A percentile compares a stretch with the other conserved stretches of the same genome.
These are phyloP conservation scores for Phylloporus scabripes DNA, from an alignment of 768 basidiomycete genomes.

Conservation along the genomic window DNA sequence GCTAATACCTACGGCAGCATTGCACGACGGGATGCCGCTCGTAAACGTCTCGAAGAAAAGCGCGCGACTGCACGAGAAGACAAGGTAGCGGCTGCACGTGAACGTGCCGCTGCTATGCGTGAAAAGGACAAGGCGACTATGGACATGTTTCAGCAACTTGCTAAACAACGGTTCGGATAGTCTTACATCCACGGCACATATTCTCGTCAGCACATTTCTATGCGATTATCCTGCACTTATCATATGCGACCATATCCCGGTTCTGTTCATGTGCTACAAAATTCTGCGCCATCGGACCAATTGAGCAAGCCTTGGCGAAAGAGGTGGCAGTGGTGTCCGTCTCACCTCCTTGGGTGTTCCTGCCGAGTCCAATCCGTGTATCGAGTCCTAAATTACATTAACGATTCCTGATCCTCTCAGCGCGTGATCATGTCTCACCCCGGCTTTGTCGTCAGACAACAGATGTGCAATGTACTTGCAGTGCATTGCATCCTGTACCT, in stretches of 20 bases:
- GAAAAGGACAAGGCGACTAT: slow-evolving; percentile 90
- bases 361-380: slow-evolving; percentile 31
- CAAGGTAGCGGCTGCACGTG: slow-evolving; percentile 45
- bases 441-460: background rate
- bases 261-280: background rate
- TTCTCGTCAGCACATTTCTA: slow-evolving; percentile 12
- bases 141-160: slow-evolving; percentile 93
- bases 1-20: slow-evolving; percentile 44
- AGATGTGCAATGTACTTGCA: slow-evolving; percentile 4
- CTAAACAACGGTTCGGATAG: slow-evolving; percentile 83
- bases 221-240: background rate
- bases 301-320: background rate
- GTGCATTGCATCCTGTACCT: slow-evolving; percentile 11
- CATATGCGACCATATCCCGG: background rate
- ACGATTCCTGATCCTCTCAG: background rate
- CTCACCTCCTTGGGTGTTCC: background rate
- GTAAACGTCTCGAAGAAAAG: slow-evolving; percentile 55
- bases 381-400: background rate
- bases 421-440: background rate
- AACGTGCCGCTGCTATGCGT: slow-evolving; percentile 56
- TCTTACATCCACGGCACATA: slow-evolving; percentile 3
- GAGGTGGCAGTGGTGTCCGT: no score
- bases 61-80: slow-evolving; percentile 39
- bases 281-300: background rate
- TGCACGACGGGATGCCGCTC: slow-evolving; percentile 68